Evolutionary conservation across 2,329 filamentous ascomycete species (phyloP).

Genomic region (Fusarium nelsonii): DNA sequence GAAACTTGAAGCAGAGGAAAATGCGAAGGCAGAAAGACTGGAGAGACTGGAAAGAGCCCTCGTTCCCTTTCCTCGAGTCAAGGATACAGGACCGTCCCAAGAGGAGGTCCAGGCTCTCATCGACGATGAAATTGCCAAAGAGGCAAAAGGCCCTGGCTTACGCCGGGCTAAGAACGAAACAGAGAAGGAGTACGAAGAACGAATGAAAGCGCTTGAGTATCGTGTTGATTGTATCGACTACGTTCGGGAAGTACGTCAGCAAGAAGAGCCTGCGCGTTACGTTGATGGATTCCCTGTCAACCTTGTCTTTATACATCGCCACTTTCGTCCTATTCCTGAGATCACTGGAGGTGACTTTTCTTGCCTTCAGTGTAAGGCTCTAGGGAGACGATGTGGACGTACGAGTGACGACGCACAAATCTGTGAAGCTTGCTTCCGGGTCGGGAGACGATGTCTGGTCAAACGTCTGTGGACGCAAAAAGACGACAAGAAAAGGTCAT

Average conservation of each 20-base stretch:
- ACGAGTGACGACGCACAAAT: neutral
- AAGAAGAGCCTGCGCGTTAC: constrained; percentile 39
- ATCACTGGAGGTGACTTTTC: neutral
- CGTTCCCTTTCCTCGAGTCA: neutral
- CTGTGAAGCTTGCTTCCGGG: constrained; percentile 44
- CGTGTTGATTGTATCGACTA: constrained; percentile 18
- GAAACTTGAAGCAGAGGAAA: neutral
- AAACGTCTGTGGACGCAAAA: constrained; percentile 57
- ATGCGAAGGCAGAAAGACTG: neutral
- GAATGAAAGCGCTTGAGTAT: constrained; percentile 32
- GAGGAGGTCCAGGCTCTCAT: constrained; percentile 28
- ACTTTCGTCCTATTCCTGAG: constrained; percentile 22
- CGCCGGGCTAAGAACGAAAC: constrained; percentile 16
- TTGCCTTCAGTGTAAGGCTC: constrained; percentile 46
- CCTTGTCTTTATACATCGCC: constrained; percentile 25
- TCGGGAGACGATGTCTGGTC: constrained; percentile 46
- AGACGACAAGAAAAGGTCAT: constrained; percentile 65
- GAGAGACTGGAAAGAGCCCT: neutral
- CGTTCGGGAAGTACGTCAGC: constrained; percentile 12
- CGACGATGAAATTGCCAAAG: constrained; percentile 18
- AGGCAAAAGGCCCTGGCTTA: constrained; percentile 9
- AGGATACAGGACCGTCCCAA: constrained; percentile 1
- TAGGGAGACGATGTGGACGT: constrained; percentile 46
- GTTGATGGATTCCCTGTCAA: constrained; percentile 48
- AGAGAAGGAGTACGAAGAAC: constrained; percentile 3